Base-by-base conservation (phyloP, 2,329 filamentous ascomycete species). In the Xylaria sp. region DNA sequence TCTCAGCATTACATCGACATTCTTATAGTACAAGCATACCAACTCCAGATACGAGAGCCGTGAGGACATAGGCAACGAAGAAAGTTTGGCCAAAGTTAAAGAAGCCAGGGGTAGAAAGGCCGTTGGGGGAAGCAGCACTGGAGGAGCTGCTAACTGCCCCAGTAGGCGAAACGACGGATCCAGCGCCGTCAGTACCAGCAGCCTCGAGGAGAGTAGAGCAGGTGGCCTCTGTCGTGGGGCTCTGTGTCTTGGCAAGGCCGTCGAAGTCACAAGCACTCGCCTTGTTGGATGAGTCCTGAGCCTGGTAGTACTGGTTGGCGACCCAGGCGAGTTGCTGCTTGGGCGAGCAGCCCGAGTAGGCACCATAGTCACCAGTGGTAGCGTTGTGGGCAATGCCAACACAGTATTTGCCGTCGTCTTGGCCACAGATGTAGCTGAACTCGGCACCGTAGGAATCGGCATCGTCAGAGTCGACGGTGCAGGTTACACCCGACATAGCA, bases 401-500 rank as follows among this genome's bases (percentile, higher is more conserved):
- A 82, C 93, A 96, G 73, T 87, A 85, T 43, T 80, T 77, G 55
- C 81, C 69, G 20, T 70, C 78, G 68, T 85, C 79, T 54, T 82
- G 77, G 65, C 89, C 91, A 82, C 93, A 96, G 80, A 95, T 88
- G 80, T 83, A 90, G 79, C 85, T 85, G 81, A 98, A 98, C 74
- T 96, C 87, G 18, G 86, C 82, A 59, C 87, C 88, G 76, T 89
- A 91, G 66, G 89, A 82, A 63, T 90, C 84, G 59, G 83, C 79
- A 72, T 86, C 83, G 28, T 82, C 81, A 56, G 85, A 81, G 55
- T 87, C 84, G 69, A 94, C 89, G 33, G 87, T 86, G 83, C 96
- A 99, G 68, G 84, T 83, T 66, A 97, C 84, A 54, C 89, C 89
- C 72, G 88, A 84, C 80, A 88, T 87, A 93, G 97, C 97, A 88